Base-by-base conservation (phyloP, 2,329 filamentous ascomycete species). In the Kalaharituber pfeilii region DNA sequence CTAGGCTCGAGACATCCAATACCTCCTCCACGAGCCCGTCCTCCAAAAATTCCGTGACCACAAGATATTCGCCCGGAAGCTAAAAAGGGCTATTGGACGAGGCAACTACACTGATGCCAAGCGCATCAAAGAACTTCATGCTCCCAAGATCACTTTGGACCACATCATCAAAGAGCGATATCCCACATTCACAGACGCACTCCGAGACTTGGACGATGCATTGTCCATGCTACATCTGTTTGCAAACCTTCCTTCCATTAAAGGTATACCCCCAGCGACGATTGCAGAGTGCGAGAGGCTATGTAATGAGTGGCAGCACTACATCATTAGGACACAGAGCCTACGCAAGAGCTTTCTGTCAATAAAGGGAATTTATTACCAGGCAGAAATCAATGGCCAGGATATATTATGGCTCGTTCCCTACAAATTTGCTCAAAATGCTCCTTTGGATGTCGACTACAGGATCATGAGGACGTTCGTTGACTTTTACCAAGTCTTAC, bases 351-450 rank as follows among this genome's bases (percentile, higher is more conserved):
- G 88, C 0, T 98, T 98, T 73, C 72, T 98, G 61, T 94, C 87
- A 1, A 96, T 98, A 71, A 98, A 98, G 75, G 91, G 91, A 58
- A 96, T 98, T 65, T 98, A 98, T 73, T 98, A 96, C 71, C 89
- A 96, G 72, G 91, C 89, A 24, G 95, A 82, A 51, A 93, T 98
- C 58, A 86, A 95, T 69, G 91, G 91, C 50, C 88, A 98, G 71
- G 89, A 96, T 65, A 84, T 98, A 50, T 75, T 96, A 61, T 98
- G 91, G 91, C 75, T 98, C 36, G 89, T 95, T 9, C 91, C 91
- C 1, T 98, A 98, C 73, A 86, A 86, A 69, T 98, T 98, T 71
- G 94, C 96, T 66, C 91, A 98, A 73, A 77, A 85, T 62, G 82
- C 94, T 13, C 85, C 91, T 39, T 86, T 84, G 55, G 91, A 98